Conservation (phyloP, 169 alveolate genomes). For the Babesia ovata region DNA sequence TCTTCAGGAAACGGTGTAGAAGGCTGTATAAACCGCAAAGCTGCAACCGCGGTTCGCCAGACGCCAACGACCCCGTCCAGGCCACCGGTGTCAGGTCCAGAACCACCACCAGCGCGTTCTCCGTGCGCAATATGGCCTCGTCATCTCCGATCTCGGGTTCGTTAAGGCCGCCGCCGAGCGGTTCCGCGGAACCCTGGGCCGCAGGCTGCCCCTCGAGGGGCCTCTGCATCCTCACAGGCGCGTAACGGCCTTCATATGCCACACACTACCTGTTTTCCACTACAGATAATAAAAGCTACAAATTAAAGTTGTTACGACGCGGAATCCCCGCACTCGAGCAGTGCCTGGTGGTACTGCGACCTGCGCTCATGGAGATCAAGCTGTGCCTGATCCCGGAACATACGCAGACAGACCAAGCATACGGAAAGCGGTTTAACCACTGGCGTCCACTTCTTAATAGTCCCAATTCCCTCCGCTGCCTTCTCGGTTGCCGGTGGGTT, state of each 20-base stretch:
- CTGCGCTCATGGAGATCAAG: slow-evolving; percentile 68
- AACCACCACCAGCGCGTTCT: slow-evolving; percentile 53
- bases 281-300: background rate
- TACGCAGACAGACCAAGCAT: slow-evolving; percentile 74
- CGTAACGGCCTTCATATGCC: background rate
- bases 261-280: background rate
- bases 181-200: background rate
- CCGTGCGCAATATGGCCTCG: background rate
- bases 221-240: background rate
- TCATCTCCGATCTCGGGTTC: background rate
- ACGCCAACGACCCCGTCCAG: slow-evolving; percentile 28
- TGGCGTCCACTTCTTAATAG: background rate
- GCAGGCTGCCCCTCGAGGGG: slow-evolving; percentile 20
- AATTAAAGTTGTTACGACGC: background rate
- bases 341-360: slow-evolving; percentile 70
- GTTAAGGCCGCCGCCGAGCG: background rate
- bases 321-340: slow-evolving; percentile 17
- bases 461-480: background rate
- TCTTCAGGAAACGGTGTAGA: slow-evolving; percentile 31
- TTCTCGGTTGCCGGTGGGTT: background rate
- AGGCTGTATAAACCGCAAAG: slow-evolving; percentile 24
- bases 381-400: slow-evolving; percentile 57
- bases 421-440: slow-evolving; percentile 9
- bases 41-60: slow-evolving; percentile 9
- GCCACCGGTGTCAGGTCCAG: slow-evolving; percentile 61